Conservation (phyloP, 306 rosid species). For the Pterocarpus macrocarpus region DNA sequence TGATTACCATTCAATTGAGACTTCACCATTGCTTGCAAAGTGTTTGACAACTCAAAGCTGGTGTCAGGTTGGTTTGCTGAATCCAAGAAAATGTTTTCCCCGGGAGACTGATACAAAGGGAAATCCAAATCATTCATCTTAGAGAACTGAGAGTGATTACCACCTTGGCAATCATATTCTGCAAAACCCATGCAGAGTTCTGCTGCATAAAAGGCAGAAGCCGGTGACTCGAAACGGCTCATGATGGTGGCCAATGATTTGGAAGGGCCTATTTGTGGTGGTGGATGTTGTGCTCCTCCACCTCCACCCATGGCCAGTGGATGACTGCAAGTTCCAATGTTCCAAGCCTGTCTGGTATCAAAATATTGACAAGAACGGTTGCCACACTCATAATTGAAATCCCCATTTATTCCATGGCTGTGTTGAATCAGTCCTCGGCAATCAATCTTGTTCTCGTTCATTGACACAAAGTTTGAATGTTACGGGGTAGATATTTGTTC, state of each 20-base stretch:
- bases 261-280: conserved; percentile 28
- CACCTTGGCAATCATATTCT: conserved; percentile 57
- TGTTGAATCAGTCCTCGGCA: conserved; percentile 49
- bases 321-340: conserved; percentile 56
- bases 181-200: conserved; percentile 82
- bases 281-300: conserved; percentile 44
- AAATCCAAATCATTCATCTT: conserved; percentile 55
- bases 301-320: conserved; percentile 55
- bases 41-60: conserved; percentile 57
- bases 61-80: conserved; percentile 52
- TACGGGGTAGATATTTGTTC: conserved; percentile 21
- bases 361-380: conserved; percentile 47
- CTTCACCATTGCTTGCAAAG: conserved; percentile 73
- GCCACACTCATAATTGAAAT: conserved; percentile 51
- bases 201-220: conserved; percentile 78
- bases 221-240: conserved; percentile 73
- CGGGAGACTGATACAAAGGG: conserved; percentile 62
- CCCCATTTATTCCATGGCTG: conserved; percentile 54
- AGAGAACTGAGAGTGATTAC: conserved; percentile 43
- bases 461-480: conserved; percentile 46
- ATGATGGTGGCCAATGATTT: conserved; percentile 63
- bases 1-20: conserved; percentile 52
- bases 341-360: conserved; percentile 54
- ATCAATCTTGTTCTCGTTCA: conserved; percentile 65
- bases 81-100: conserved; percentile 49